phyloP scores from a whole-genome alignment of 1,284 basidiomycete genomes.

The Pseudozyma pruni region DNA sequence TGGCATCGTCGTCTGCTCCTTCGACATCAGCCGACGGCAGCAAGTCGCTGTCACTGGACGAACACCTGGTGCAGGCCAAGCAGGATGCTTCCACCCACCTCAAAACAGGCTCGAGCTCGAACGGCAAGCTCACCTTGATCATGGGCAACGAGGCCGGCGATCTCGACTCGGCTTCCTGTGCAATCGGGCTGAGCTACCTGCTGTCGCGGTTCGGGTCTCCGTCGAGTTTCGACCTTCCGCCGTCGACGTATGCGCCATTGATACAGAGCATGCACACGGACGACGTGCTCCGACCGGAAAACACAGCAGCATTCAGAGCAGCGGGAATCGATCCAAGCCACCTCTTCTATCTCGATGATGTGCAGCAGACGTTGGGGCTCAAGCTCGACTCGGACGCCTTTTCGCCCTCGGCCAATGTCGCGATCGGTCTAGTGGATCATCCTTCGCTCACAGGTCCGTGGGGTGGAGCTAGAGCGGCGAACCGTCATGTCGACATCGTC shows the following conservation, averaged over 20 bases:
- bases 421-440: slow-evolving; percentile 56
- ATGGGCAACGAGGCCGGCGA: slow-evolving; percentile 67
- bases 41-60: slow-evolving; percentile 13
- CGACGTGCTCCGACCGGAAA: slow-evolving; percentile 85
- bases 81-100: slow-evolving; percentile 28
- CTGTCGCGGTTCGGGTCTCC: slow-evolving; percentile 44
- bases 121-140: slow-evolving; percentile 45
- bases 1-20: slow-evolving; percentile 1
- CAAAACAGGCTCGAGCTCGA: slow-evolving; percentile 8
- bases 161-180: slow-evolving; percentile 62
- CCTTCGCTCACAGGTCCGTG: slow-evolving; percentile 42
- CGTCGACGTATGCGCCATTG: slow-evolving; percentile 74
- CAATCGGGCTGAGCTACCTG: slow-evolving; percentile 59
- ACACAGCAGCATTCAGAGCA: slow-evolving; percentile 69
- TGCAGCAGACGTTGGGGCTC: slow-evolving; percentile 29
- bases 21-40: not conserved
- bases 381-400: slow-evolving; percentile 32
- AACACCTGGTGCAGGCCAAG: slow-evolving; percentile 26
- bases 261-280: slow-evolving; percentile 78
- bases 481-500: slow-evolving; percentile 76
- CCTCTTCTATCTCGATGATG: slow-evolving; percentile 49
- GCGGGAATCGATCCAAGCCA: slow-evolving; percentile 23
- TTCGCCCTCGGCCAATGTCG: slow-evolving; percentile 27
- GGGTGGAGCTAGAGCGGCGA: slow-evolving; percentile 29
- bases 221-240: slow-evolving; percentile 17